Percentiles rank a stretch among this genome's conserved stretches.
Evolutionary conservation across 371 early-diverging fungal species (phyloP).

Genomic region (Mucor saturninus): DNA sequence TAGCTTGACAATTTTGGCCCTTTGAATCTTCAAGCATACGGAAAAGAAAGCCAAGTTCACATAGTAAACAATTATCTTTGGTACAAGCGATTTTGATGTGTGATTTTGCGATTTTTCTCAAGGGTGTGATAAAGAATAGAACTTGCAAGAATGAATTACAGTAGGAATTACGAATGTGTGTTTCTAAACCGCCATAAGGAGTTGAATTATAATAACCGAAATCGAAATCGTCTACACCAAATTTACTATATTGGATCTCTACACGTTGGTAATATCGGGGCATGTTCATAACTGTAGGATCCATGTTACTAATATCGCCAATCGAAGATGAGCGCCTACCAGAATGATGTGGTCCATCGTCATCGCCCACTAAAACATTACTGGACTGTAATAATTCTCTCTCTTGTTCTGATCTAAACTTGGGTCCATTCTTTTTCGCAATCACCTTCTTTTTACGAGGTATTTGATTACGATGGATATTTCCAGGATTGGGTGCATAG

Average conservation of each 20-base stretch:
- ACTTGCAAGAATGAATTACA: constrained; percentile 89
- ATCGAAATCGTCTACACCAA: constrained; percentile 97
- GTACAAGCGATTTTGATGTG: constrained; percentile 77
- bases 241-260: constrained; percentile 85
- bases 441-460: constrained; percentile 47
- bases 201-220: constrained; percentile 94
- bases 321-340: constrained; percentile 48
- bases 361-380: constrained; percentile 34
- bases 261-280: constrained; percentile 77
- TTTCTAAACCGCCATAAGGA: constrained; percentile 85
- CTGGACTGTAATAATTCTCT: constrained; percentile 64
- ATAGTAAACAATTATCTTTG: constrained; percentile 80
- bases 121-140: constrained; percentile 70
- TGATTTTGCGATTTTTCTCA: constrained; percentile 71
- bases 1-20: constrained; percentile 94
- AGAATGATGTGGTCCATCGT: constrained; percentile 26
- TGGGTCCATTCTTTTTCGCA: constrained; percentile 66
- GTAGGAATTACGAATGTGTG: constrained; percentile 87
- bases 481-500: constrained; percentile 86
- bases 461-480: constrained; percentile 78
- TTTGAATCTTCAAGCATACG: constrained; percentile 88
- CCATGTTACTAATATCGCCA: constrained; percentile 30
- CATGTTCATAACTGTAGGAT: constrained; percentile 53
- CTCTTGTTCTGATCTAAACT: constrained; percentile 86
- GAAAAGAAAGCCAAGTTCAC: constrained; percentile 92